Percentiles rank a stretch among this genome's conserved stretches.
Evolutionary conservation across 768 basidiomycete genomes (phyloP).

Genomic region (Tylopilus felleus): DNA sequence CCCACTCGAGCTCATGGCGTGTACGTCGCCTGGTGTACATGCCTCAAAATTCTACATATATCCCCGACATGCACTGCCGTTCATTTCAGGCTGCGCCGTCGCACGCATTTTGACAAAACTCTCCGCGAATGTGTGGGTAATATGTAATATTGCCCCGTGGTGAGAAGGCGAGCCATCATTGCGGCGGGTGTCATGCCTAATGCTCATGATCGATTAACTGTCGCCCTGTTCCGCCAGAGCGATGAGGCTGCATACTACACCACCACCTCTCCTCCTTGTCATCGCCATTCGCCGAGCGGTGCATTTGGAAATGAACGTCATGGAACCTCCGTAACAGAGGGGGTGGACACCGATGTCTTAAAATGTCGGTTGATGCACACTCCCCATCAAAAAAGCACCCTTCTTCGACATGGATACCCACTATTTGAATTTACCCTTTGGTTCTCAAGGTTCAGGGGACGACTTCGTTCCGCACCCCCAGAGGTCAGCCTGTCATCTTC

Average conservation of each 20-base stretch:
- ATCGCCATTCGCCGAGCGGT: conserved; percentile 24
- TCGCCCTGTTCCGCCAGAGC: conserved; percentile 21
- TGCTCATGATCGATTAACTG: conserved; percentile 18
- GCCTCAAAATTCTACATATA: conserved; percentile 13
- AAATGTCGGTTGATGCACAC: conserved; percentile 14
- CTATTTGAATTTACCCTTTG: conserved; percentile 8
- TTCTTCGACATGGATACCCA: conserved; percentile 17
- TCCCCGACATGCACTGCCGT: conserved; percentile 17
- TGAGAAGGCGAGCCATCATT: conserved; percentile 19
- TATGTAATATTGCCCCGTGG: conserved; percentile 30
- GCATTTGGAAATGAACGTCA: conserved; percentile 18
- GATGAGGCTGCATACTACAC: conserved; percentile 22
- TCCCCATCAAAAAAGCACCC: conserved; percentile 21
- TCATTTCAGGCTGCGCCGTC: conserved; percentile 20
- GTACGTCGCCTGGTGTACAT: conserved; percentile 24
- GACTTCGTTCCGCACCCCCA: conserved; percentile 2
- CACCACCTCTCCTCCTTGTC: conserved; percentile 21
- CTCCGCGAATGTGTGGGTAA: conserved; percentile 22
- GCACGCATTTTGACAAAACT: conserved; percentile 18
- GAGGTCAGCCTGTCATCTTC: conserved; percentile 14
- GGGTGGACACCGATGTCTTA: conserved; percentile 19
- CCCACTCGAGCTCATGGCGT: conserved; percentile 17
- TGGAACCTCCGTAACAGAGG: conserved; percentile 13
- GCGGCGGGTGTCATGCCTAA: conserved; percentile 19
- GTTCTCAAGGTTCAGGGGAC: conserved; percentile 1